These are phyloP conservation scores for Alternaria consortialis DNA, from an alignment of 2,329 filamentous ascomycete genomes.

Conservation along the genomic window DNA sequence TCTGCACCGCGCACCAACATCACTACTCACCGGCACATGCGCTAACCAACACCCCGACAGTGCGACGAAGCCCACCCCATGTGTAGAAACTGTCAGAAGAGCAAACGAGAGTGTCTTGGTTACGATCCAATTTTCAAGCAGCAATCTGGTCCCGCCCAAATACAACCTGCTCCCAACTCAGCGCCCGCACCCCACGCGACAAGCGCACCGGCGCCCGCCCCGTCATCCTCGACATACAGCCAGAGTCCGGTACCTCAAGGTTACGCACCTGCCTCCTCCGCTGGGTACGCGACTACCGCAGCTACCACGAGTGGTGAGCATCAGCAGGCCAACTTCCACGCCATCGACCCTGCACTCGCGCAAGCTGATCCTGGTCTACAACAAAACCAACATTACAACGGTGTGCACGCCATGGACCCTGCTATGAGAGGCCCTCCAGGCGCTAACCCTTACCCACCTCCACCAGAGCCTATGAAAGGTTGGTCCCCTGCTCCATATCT, in stretches of 20 bases:
- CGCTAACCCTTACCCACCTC: slow-evolving; percentile 25
- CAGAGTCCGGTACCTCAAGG: slow-evolving; percentile 53
- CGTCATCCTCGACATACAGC: slow-evolving; percentile 48
- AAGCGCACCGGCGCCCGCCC: slow-evolving; percentile 42
- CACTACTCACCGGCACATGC: slow-evolving; percentile 20
- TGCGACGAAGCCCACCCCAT: slow-evolving; percentile 95
- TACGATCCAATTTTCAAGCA: slow-evolving; percentile 90
- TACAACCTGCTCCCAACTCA: slow-evolving; percentile 72
- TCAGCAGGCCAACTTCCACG: slow-evolving; percentile 63
- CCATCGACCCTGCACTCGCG: slow-evolving; percentile 73
- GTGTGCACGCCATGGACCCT: slow-evolving; percentile 44
- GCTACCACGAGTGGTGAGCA: slow-evolving; percentile 47
- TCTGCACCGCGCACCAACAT: slow-evolving; percentile 9
- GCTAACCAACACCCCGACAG: slow-evolving; percentile 60
- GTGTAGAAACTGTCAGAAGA: slow-evolving; percentile 90
- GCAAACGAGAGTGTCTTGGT: slow-evolving; percentile 84
- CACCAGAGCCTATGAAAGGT: slow-evolving; percentile 44
- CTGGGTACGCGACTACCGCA: slow-evolving; percentile 47
- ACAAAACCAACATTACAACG: slow-evolving; percentile 45
- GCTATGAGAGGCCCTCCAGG: slow-evolving; percentile 39
- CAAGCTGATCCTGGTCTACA: slow-evolving; percentile 48
- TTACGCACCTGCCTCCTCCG: slow-evolving; percentile 57
- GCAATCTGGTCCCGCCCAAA: slow-evolving; percentile 72
- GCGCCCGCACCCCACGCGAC: slow-evolving; percentile 47
- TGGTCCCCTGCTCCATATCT: slow-evolving; percentile 6